Evolutionary conservation across 495 filamentous ascomycete species (phyloP).

Genomic region (Pyrenula massariospora): DNA sequence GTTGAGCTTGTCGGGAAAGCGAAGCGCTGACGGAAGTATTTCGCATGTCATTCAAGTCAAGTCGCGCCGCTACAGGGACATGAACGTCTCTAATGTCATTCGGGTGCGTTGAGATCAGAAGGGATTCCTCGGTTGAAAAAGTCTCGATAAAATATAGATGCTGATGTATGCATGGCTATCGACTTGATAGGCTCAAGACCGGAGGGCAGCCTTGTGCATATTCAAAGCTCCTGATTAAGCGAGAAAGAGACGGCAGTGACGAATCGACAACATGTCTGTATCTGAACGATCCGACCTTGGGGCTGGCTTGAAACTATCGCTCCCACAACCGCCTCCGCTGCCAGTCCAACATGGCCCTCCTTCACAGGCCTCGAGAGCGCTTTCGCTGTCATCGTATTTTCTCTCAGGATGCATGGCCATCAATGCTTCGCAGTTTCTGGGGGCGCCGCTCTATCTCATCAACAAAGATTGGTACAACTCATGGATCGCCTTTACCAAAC

Average conservation of each 20-base stretch:
- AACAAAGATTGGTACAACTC: constrained; percentile 60
- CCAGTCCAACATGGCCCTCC: constrained; percentile 2
- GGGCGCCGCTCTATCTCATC: constrained; percentile 56
- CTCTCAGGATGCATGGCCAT: constrained; percentile 25
- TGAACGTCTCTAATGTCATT: too few species aligned
- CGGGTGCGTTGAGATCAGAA: too few species aligned
- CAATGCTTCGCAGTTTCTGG: constrained; percentile 52
- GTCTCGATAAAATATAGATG: too few species aligned
- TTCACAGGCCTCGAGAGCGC: constrained; percentile 12
- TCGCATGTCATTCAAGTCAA: too few species aligned
- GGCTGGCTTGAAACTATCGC: neutral
- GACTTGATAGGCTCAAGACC: too few species aligned
- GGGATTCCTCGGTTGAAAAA: too few species aligned
- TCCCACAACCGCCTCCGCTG: neutral
- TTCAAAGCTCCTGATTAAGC: neutral
- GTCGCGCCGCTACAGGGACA: too few species aligned
- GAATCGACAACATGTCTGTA: neutral
- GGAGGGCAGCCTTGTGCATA: too few species aligned
- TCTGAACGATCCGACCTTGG: neutral
- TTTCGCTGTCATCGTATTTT: constrained; percentile 9
- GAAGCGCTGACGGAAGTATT: too few species aligned
- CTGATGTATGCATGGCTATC: too few species aligned
- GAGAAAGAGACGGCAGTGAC: neutral
- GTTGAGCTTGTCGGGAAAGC: too few species aligned
- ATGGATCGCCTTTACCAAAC: constrained; percentile 69